Base-by-base conservation (phyloP, 2,329 filamentous ascomycete genomes). In the Fusarium neocosmosporiellum region DNA sequence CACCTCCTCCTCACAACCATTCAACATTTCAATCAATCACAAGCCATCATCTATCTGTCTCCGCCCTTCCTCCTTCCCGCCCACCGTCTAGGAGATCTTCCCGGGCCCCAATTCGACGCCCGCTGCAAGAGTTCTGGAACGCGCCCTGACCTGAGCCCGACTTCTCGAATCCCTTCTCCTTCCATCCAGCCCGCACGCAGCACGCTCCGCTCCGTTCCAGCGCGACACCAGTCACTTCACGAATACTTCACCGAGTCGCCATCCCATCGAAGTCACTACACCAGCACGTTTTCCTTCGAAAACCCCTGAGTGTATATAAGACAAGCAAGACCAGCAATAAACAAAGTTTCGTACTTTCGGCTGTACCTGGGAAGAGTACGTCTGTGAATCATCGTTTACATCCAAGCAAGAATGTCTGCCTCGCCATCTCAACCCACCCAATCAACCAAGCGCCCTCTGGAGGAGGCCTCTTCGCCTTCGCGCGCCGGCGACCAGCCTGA, bases 381-480 rank as follows among this genome's bases (percentile, higher is more conserved):
- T 60, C 67, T 68, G 75, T 76, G 76, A 77, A 74, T 63, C 63
- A 69, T 63, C 64, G 65, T 72, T 75, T 71, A 70, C 63, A 66
- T 59, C 46, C 66, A 84, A 81, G 78, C 75, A 84, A 89, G 83
- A 77, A 95, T 95, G 93, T 95, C 93, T 85, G 89, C 92, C 72
- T 94, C 90, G 74, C 90, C 90, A 33, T 84, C 87, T 71, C 87
- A 87, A 70, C 90, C 90, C 59, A 92, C 91, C 67, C 90, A 94
- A 80, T 92, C 90, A 77, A 87, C 89, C 72, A 99, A 99, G 90
- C 95, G 96, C 80, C 96, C 96, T 70, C 91, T 99, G 74, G 96
- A 99, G 87, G 96, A 98, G 81, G 93, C 96, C 13, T 98, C 96
- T 20, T 99, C 96, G 11, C 96, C 96, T 37, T 97, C 95, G 34